These are phyloP conservation scores for Eremothecium cymbalariae DNA, from an alignment of 1,139 yeast species.

Conservation along the genomic window DNA sequence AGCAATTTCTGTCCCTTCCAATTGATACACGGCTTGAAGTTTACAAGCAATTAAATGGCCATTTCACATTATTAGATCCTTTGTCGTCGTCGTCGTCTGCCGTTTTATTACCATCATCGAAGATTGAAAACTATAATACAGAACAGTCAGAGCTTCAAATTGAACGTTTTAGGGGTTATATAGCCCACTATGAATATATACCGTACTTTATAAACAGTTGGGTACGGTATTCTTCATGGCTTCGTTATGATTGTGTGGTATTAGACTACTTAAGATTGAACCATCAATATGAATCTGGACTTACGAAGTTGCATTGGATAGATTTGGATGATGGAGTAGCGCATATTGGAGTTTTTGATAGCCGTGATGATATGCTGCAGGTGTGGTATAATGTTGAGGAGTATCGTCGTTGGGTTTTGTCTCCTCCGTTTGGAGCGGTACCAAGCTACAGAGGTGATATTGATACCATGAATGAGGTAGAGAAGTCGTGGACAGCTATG, in stretches of 20 bases:
- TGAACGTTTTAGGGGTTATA: slow-evolving; percentile 14
- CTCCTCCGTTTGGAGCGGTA: not conserved
- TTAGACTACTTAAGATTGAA: slow-evolving; percentile 26
- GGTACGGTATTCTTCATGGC: slow-evolving; percentile 23
- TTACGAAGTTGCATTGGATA: slow-evolving; percentile 25
- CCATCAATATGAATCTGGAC: slow-evolving; percentile 20
- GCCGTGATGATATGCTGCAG: slow-evolving; percentile 19
- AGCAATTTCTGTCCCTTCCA: slow-evolving; percentile 21
- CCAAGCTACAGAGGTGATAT: slow-evolving; percentile 10
- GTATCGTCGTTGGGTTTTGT: slow-evolving; percentile 19
- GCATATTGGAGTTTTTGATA: slow-evolving; percentile 20
- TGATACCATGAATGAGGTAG: slow-evolving; percentile 4
- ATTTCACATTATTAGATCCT: slow-evolving; percentile 2
- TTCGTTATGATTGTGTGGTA: slow-evolving; percentile 26
- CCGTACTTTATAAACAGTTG: slow-evolving; percentile 20
- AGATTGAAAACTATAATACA: too few species aligned
- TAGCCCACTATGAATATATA: slow-evolving; percentile 23
- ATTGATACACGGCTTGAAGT: slow-evolving; percentile 22
- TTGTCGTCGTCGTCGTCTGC: too few species aligned
- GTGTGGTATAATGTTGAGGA: slow-evolving; percentile 26
- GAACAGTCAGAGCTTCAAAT: not conserved
- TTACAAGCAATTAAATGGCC: slow-evolving; percentile 14
- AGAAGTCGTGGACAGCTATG: not conserved
- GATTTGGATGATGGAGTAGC: slow-evolving; percentile 14
- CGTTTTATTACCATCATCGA: too few species aligned